Base-by-base conservation (phyloP, 495 filamentous ascomycete genomes). In the Oidiodendron maius region DNA sequence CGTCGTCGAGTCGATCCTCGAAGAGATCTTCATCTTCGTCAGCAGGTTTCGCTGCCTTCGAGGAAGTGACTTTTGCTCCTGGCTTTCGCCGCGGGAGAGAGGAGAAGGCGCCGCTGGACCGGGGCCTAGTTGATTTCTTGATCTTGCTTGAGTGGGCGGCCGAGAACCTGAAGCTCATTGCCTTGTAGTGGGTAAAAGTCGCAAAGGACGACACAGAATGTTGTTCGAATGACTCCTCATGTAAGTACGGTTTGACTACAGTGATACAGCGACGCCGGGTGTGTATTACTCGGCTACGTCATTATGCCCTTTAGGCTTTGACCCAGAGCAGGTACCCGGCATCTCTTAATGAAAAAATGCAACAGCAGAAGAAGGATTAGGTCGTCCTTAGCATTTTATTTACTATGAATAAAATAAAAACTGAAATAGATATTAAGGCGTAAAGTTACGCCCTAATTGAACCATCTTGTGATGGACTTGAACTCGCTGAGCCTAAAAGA, bases 61-160 rank as follows among this genome's bases (percentile, higher is more conserved):
- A 24, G 12, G 15, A 22, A 50, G 64, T 52, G n/a, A n/a, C n/a
- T 30, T 57, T 58, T 48, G 61, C 61, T 17, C 63, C 60, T 0
- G 78, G 70, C 58, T 86, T 86, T 44, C 74, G 80, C 44, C 79
- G 80, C 21, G 71, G 66, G 52, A 79, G 67, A 11, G 68, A 52
- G 28, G 77, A 67, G 49, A 81, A 80, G 1, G 76, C 70, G 5
- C 64, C 63, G 12, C 59, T 44, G 26, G 44, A 49, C 41, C 65
- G 63, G 11, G 61, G 59, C 21, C 68, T 53, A 13, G 53, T 47
- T 9, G 49, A 48, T 40, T 70, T 72, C 58, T 65, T 72, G 52
- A 71, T 64, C 53, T 68, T 61, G 53, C 62, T 63, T 24, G 65
- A 59, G 26, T 55, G 53, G 4, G 59, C 56, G 10, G 53, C 44